These are phyloP conservation scores for Meyerozyma athensensis DNA, from an alignment of 1,139 yeast species.

Conservation along the genomic window DNA sequence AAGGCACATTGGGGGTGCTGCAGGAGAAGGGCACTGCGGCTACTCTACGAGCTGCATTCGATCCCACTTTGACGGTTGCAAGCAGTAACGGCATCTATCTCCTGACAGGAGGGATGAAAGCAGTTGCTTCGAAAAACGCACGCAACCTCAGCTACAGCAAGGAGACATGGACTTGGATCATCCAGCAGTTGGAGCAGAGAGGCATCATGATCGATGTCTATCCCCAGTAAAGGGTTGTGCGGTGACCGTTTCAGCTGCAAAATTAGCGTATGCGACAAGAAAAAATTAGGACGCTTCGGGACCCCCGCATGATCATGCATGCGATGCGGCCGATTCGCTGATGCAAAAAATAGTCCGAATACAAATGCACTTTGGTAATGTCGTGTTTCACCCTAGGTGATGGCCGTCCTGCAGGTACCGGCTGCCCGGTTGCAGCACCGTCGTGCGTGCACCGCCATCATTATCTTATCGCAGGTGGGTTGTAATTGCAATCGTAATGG, in stretches of 20 bases:
- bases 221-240: too few relatives aligned
- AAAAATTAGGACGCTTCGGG: too few relatives aligned
- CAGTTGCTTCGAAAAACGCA: constrained; percentile 23
- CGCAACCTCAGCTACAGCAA: constrained; percentile 18
- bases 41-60: constrained; percentile 32
- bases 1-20: constrained; percentile 21
- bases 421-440: constrained; percentile 1
- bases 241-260: too few relatives aligned
- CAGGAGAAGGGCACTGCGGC: constrained; percentile 35
- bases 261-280: too few relatives aligned
- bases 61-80: constrained; percentile 19
- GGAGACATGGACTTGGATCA: constrained; percentile 29
- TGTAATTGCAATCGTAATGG: background rate
- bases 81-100: constrained; percentile 31
- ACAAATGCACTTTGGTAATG: too few relatives aligned
- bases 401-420: too few relatives aligned
- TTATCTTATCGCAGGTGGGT: constrained; percentile 2
- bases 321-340: too few relatives aligned
- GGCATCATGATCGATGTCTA: constrained; percentile 14
- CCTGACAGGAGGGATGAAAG: constrained; percentile 30
- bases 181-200: constrained; percentile 20
- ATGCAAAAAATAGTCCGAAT: too few relatives aligned
- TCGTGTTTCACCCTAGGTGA: too few relatives aligned
- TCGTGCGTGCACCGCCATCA: constrained; percentile 3
- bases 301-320: too few relatives aligned